Percentiles rank a stretch among this genome's conserved stretches.
These are phyloP conservation scores for Kalmanozyma brasiliensis DNA, from an alignment of 1,284 basidiomycete species.

Conservation along the genomic window DNA sequence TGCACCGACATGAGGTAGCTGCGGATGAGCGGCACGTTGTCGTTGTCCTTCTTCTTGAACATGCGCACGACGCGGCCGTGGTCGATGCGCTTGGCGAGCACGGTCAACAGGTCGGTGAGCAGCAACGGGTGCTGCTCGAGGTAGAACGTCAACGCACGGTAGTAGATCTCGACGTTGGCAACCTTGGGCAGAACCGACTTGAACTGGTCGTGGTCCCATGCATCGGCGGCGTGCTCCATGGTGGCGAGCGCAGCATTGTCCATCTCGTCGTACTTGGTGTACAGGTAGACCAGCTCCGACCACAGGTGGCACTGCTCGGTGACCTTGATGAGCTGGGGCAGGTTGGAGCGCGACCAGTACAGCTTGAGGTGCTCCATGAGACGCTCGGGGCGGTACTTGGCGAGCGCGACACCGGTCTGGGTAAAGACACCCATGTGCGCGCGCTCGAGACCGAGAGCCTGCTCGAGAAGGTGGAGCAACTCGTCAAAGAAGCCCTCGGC, in stretches of 20 bases:
- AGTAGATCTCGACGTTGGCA: slow-evolving; percentile 98
- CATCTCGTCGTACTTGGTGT: slow-evolving; percentile 96
- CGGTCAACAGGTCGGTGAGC: slow-evolving; percentile 90
- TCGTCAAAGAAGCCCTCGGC: slow-evolving; percentile 93
- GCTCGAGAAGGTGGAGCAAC: slow-evolving; percentile 88
- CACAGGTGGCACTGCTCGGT: slow-evolving; percentile 96
- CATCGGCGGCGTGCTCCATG: slow-evolving; percentile 96
- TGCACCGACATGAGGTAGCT: slow-evolving; percentile 97
- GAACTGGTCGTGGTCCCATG: slow-evolving; percentile 99
- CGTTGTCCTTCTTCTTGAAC: slow-evolving; percentile 84
- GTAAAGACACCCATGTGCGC: slow-evolving; percentile 90
- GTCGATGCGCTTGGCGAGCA: slow-evolving; percentile 91
- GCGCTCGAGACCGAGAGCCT: slow-evolving; percentile 88
- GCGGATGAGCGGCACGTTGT: slow-evolving; percentile 93
- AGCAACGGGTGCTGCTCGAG: slow-evolving; percentile 91
- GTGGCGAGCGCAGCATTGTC: slow-evolving; percentile 96
- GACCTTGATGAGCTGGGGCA: slow-evolving; percentile 92
- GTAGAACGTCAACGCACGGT: slow-evolving; percentile 75
- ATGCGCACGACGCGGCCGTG: slow-evolving; percentile 93
- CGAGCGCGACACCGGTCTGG: slow-evolving; percentile 91
- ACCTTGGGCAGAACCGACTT: slow-evolving; percentile 71
- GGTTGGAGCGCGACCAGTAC: slow-evolving; percentile 96
- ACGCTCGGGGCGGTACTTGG: slow-evolving; percentile 96
- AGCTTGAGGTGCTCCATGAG: slow-evolving; percentile 99
- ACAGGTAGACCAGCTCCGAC: slow-evolving; percentile 97